Percentiles rank a stretch among this genome's conserved stretches.
Conservation (phyloP, 805 yeast species). For the Candida patagonica region DNA sequence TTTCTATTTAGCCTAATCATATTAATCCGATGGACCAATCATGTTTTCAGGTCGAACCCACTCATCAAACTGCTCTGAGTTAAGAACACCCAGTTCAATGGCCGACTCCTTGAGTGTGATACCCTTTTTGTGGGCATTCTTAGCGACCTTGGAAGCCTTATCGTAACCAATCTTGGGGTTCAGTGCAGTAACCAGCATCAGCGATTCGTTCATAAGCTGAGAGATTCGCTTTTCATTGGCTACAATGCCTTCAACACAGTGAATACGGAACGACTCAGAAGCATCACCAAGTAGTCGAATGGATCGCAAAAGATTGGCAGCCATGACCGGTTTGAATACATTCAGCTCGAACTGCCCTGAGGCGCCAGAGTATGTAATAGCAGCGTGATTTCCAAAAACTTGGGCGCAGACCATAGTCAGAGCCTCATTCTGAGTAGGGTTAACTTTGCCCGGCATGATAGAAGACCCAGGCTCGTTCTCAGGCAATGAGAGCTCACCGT, state of each 20-base stretch:
- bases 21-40: slow-evolving; percentile 74
- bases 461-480: slow-evolving; percentile 99
- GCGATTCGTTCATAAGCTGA: slow-evolving; percentile 83
- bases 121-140: slow-evolving; percentile 97
- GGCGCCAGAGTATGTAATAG: slow-evolving; percentile 96
- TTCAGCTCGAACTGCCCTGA: slow-evolving; percentile 98
- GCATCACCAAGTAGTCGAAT: slow-evolving; percentile 87
- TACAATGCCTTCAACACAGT: slow-evolving; percentile 89
- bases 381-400: slow-evolving; percentile 93
- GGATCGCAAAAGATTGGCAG: slow-evolving; percentile 79
- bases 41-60: slow-evolving; percentile 98
- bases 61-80: slow-evolving; percentile 80
- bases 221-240: slow-evolving; percentile 85
- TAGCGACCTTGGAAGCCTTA: slow-evolving; percentile 93
- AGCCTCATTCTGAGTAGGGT: slow-evolving; percentile 99
- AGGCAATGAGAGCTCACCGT: slow-evolving; percentile 90
- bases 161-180: slow-evolving; percentile 99
- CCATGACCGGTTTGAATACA: slow-evolving; percentile 95
- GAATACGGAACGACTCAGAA: slow-evolving; percentile 75
- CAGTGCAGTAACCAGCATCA: slow-evolving; percentile 96
- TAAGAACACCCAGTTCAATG: slow-evolving; percentile 77
- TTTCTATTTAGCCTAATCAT: too few relatives aligned
- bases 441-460: slow-evolving; percentile 99
- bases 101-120: slow-evolving; percentile 92
- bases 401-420: slow-evolving; percentile 96